Percentiles rank a stretch among this genome's conserved stretches.
phyloP scores from a whole-genome alignment of 805 yeast species.

The Maudiozyma serrabonitensis region DNA sequence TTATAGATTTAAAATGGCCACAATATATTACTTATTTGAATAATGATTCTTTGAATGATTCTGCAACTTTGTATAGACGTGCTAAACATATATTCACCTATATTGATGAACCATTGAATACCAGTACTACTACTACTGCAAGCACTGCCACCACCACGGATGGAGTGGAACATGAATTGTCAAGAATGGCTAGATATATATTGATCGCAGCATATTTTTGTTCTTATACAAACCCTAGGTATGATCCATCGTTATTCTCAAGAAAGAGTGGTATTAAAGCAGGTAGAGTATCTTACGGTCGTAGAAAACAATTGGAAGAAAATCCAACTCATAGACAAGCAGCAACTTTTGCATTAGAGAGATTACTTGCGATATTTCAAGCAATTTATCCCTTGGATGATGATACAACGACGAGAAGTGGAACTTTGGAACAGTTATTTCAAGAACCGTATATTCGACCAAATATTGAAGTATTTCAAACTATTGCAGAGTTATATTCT shows the following conservation, averaged over 20 bases:
- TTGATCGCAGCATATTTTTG: slow-evolving; percentile 77
- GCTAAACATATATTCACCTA: slow-evolving; percentile 11
- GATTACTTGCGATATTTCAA: slow-evolving; percentile 69
- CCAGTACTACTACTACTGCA: slow-evolving; percentile 1
- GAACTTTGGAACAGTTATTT: slow-evolving; percentile 14
- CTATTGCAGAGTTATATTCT: slow-evolving; percentile 49
- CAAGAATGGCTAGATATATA: slow-evolving; percentile 57
- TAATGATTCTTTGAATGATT: slow-evolving; percentile 14
- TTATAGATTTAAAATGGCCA: slow-evolving; percentile 27
- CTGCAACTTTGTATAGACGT: not conserved
- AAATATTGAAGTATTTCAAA: slow-evolving; percentile 43
- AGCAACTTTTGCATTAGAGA: slow-evolving; percentile 63
- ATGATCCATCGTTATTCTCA: slow-evolving; percentile 64
- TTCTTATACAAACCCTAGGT: slow-evolving; percentile 60
- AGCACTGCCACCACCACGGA: not conserved
- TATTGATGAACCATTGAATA: slow-evolving; percentile 28
- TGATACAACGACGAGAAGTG: slow-evolving; percentile 11
- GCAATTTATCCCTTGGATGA: slow-evolving; percentile 46
- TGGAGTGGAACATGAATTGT: slow-evolving; percentile 11
- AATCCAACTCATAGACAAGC: slow-evolving; percentile 63
- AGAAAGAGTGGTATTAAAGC: slow-evolving; percentile 37
- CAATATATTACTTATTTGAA: slow-evolving; percentile 14
- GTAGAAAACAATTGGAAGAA: slow-evolving; percentile 37
- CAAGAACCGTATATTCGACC: slow-evolving; percentile 26
- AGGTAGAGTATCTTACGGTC: slow-evolving; percentile 33